Evolutionary conservation across 306 rosid genomes (phyloP), one percentile per base, ranked within the genome.

Genomic region (Cyamopsis tetragonoloba): DNA sequence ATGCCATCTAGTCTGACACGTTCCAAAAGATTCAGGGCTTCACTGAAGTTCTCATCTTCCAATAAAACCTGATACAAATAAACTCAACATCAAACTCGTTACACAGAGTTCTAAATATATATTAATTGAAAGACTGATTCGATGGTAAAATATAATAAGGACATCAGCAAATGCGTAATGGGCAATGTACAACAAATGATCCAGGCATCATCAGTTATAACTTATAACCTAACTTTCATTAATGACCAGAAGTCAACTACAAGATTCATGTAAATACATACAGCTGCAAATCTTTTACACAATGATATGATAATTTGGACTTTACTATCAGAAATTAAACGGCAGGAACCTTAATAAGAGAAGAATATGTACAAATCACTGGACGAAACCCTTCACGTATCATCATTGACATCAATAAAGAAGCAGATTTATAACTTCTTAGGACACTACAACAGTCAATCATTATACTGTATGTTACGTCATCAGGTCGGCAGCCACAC

Each of bases 391-490:
- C 98, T 43, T 79, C 69, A 50, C 88, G 92, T 56, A 89, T 58
- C 96, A 89, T 92, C 85, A 69, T 61, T 55, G 98, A 77, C 66
- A 86, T 66, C 72, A 92, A 77, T 65, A 77, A 58, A 65, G 68
- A 75, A 58, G 92, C 96, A 62, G 92, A 92, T 78, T 46, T 89
- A 69, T 77, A 89, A 72, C 92, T 75, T 68, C 79, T 62, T 47
- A 63, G 38, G 53, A 84, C 46, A 63, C 81, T 72, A 68, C 95
- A 89, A 66, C 89, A 85, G 67, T 87, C 83, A 1, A 92, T 73
- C 98, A 92, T 87, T 68, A 84, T 87, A 79, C 73, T 72, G 80
- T 84, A 92, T 38, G 98, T 87, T 7, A 68, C 81, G 30, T 73
- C 76, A 79, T 83, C 72, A 50, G 77, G 83, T 28, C 63, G 73